A percentile compares a stretch with the other conserved stretches of the same genome.
Evolutionary conservation across 768 basidiomycete genomes (phyloP).

Genomic region (Udeniomyces megalosporus): DNA sequence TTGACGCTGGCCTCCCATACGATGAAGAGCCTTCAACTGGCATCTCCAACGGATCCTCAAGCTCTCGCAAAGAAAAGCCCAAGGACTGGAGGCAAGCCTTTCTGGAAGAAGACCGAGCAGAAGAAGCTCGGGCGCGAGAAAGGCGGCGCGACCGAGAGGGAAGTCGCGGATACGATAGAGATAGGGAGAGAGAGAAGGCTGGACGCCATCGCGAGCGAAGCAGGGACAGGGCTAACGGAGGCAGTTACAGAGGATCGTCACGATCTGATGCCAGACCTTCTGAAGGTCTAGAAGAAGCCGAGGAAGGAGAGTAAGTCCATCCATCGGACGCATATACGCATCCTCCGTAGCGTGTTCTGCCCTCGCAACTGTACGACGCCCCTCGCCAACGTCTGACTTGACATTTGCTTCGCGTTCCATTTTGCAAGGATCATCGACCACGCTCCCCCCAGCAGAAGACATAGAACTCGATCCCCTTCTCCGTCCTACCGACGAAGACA

Average conservation of each 20-base stretch:
- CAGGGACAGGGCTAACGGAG: background rate
- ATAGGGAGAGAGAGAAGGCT: background rate
- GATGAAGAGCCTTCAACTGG: no score
- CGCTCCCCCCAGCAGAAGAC: background rate
- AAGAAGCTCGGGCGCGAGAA: background rate
- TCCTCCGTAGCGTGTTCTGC: background rate
- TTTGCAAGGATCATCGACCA: background rate
- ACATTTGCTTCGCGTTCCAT: no score
- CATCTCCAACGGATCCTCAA: no score
- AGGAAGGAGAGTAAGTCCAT: slow-evolving; percentile 6
- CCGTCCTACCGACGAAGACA: background rate
- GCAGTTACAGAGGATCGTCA: no score
- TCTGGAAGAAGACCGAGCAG: background rate
- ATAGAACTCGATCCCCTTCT: background rate
- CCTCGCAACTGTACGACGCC: no score
- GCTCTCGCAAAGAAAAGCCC: slow-evolving; percentile 5
- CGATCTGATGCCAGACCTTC: background rate
- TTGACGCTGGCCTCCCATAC: no score
- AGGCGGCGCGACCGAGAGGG: background rate
- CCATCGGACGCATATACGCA: background rate
- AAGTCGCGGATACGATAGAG: background rate
- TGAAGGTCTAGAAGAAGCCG: background rate
- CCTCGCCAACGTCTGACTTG: no score
- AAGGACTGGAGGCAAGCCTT: slow-evolving; percentile 10
- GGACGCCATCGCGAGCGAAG: background rate